These are phyloP conservation scores for Mycosphaerella sp. DNA, from an alignment of 2,329 filamentous ascomycete species.

Conservation along the genomic window DNA sequence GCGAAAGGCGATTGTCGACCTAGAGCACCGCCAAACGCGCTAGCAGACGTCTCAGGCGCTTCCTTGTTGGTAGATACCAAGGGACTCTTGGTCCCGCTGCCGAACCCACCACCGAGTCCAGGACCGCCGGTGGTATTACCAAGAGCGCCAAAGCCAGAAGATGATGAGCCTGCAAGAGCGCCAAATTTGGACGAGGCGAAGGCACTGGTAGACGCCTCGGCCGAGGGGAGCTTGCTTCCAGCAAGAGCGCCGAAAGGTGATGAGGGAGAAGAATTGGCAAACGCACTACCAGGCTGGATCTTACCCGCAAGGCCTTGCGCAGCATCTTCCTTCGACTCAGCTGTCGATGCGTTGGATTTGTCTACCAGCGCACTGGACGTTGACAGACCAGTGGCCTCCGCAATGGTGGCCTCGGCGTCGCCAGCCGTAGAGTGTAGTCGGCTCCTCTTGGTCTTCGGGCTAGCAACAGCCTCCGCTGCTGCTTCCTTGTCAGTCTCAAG, in stretches of 20 bases:
- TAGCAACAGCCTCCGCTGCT: slow-evolving; percentile 30
- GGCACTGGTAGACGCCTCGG: slow-evolving; percentile 36
- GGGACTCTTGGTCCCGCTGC: slow-evolving; percentile 32
- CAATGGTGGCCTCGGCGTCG: slow-evolving; percentile 16
- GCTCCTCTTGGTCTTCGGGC: slow-evolving; percentile 48
- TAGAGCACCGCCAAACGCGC: slow-evolving; percentile 37
- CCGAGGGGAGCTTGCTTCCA: slow-evolving; percentile 31
- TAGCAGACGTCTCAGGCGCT: slow-evolving; percentile 18
- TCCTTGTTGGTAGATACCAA: slow-evolving; percentile 30
- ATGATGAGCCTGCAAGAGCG: slow-evolving; percentile 37
- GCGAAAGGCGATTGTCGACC: slow-evolving; percentile 32
- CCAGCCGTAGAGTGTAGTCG: slow-evolving; percentile 33
- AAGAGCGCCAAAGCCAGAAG: slow-evolving; percentile 36
- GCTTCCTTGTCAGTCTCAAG: slow-evolving; percentile 11
- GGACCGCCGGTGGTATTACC: slow-evolving; percentile 30
- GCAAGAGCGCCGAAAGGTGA: slow-evolving; percentile 46
- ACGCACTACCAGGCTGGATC: slow-evolving; percentile 35
- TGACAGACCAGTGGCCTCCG: slow-evolving; percentile 4
- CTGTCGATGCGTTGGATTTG: slow-evolving; percentile 15
- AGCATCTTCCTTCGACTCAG: slow-evolving; percentile 15
- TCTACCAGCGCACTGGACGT: slow-evolving; percentile 3
- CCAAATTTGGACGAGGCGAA: slow-evolving; percentile 50
- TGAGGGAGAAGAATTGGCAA: slow-evolving; percentile 41
- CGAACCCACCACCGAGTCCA: slow-evolving; percentile 29
- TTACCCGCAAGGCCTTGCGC: slow-evolving; percentile 21